Base-by-base conservation (phyloP, 2,329 filamentous ascomycete species). In the Thyridium curvatum region DNA sequence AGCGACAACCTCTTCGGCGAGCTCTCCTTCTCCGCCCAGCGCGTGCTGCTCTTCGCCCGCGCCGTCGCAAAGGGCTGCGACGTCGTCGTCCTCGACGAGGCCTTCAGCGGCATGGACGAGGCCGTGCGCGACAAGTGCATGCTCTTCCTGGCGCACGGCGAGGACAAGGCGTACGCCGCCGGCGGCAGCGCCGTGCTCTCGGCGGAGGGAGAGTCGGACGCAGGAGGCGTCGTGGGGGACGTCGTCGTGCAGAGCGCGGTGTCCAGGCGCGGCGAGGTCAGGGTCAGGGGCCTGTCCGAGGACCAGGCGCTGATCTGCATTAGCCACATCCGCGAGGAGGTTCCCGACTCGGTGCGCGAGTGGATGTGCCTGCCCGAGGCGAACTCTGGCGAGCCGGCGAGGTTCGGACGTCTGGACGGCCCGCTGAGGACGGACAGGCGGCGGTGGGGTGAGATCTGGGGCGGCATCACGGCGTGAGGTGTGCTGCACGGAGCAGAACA, bases 261-360 rank as follows among this genome's bases (percentile, higher is more conserved):
- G 1, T 58, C 65, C 8, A 64, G 61, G 40, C 49, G 60, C 1
- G 73, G 66, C 0, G 54, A 57, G 2, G 67, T 78, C 2, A 68
- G 61, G 16, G 62, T 91, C 4, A 54, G 53, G 1, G 88, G 88
- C 0, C 61, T 96, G 40, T 71, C 72, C 2, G 67, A 79, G 1
- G 60, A 77, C 16, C 91, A 97, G 62, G 89, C 89, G 1, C 64
- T 98, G 39, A 74, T 97, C n/a, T 88, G 90, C 46, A 91, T 97
- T 43, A 93, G 88, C 44, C 93, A 98, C 63, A 73, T 91, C 44
- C 82, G 81, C 45, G 89, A 95, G 52, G 93, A 98, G 60, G 85
- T 97, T 9, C 93, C 93, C 0, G 81, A 83, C 36, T 83, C 82
- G 48, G 76, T 96, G 17, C 68, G 87, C 34, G 80, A 94, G 55